These are phyloP conservation scores for Wallemia hederae DNA, from an alignment of 1,284 basidiomycete species.

Conservation along the genomic window DNA sequence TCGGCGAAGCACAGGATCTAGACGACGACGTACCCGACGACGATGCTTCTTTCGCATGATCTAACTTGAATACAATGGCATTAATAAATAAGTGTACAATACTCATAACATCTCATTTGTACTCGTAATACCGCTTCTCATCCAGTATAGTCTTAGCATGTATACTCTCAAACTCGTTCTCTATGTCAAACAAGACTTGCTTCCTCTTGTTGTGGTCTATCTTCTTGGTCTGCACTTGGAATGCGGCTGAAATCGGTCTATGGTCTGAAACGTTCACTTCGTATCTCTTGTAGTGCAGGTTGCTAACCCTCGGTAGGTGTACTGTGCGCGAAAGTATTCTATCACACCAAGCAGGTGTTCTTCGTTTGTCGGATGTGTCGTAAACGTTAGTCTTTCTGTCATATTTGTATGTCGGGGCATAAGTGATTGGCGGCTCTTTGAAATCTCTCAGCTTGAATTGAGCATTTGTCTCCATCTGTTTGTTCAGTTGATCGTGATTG, in stretches of 20 bases:
- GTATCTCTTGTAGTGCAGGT: conserved; percentile 41
- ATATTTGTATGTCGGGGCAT: conserved; percentile 87
- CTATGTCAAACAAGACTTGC: conserved; percentile 26
- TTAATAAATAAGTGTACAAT: no score
- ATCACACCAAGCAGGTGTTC: conserved; percentile 88
- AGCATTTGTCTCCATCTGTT: conserved; percentile 60
- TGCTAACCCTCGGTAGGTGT: conserved; percentile 26
- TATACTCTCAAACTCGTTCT: conserved; percentile 24
- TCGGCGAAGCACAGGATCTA: neutral
- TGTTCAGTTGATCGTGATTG: conserved; percentile 59
- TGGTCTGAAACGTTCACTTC: conserved; percentile 64
- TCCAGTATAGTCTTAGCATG: neutral
- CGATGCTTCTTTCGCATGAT: neutral
- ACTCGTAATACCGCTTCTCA: neutral
- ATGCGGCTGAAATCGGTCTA: conserved; percentile 52
- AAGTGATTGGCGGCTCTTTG: conserved; percentile 47
- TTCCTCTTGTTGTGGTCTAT: conserved; percentile 30
- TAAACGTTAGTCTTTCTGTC: conserved; percentile 46
- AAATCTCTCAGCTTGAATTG: conserved; percentile 60
- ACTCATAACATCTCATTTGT: neutral
- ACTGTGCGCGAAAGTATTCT: conserved; percentile 54
- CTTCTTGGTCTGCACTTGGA: conserved; percentile 38
- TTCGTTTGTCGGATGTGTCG: conserved; percentile 61
- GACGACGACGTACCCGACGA: neutral
- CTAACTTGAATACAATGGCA: no score